Conservation (phyloP, 345 rosid species). For the Linum trigynum region DNA sequence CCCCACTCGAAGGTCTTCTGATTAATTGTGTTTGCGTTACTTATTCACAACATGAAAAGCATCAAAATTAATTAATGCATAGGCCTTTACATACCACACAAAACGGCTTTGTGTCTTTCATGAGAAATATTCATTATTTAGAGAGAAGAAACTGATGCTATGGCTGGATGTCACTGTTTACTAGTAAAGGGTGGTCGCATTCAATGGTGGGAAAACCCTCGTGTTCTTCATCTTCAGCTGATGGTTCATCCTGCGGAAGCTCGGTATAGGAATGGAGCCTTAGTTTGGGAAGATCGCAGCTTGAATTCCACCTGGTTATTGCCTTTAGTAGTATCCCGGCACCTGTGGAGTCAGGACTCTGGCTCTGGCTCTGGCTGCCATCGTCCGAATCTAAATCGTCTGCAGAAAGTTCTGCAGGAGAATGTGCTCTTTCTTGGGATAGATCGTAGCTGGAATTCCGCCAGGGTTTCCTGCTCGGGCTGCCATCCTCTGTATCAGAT, state of each 20-base stretch:
- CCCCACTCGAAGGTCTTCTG: no score
- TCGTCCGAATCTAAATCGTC: not conserved
- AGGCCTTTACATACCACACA: not conserved
- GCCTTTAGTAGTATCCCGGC: no score
- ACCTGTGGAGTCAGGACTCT: no score
- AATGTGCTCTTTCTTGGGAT: not conserved
- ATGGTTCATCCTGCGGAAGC: not conserved
- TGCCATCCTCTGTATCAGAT: slow-evolving; percentile 10
- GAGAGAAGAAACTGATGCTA: no score
- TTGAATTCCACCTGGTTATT: no score
- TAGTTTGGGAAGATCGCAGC: no score
- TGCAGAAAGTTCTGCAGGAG: not conserved
- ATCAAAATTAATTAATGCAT: not conserved
- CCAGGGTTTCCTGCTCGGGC: slow-evolving; percentile 12
- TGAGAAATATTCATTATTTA: not conserved
- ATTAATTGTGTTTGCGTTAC: not conserved
- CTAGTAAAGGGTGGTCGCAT: no score
- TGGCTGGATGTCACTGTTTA: no score
- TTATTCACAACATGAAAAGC: not conserved
- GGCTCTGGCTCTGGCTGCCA: no score
- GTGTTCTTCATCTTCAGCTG: slow-evolving; percentile 1
- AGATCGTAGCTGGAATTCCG: slow-evolving; percentile 13
- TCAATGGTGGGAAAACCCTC: no score
- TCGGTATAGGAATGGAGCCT: no score
- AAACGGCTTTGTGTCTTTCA: not conserved